These are phyloP conservation scores for Blastomyces percursus DNA, from an alignment of 2,329 filamentous ascomycete genomes.

Conservation along the genomic window DNA sequence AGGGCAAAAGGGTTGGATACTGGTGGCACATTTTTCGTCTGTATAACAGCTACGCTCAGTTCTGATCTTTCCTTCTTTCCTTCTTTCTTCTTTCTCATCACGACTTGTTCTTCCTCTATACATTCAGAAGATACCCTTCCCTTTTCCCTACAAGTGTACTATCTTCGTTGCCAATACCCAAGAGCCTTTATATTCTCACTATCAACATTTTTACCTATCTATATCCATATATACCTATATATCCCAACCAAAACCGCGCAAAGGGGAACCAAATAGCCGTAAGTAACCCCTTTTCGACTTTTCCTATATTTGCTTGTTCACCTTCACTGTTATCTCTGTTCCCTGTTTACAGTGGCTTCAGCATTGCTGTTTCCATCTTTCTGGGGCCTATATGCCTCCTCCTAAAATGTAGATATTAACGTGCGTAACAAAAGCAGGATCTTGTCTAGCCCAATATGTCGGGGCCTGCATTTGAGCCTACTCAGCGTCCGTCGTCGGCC, in stretches of 20 bases:
- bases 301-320: background rate
- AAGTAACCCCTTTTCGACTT: background rate
- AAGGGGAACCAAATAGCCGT: background rate
- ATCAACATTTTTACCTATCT: background rate
- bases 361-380: background rate
- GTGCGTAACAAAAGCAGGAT: background rate
- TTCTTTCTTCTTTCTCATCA: background rate
- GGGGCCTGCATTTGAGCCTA: background rate
- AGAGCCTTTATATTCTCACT: background rate
- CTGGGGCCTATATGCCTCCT: background rate
- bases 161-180: background rate
- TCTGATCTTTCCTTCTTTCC: background rate
- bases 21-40: background rate
- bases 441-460: background rate
- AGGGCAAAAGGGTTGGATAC: background rate
- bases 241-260: background rate
- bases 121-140: background rate
- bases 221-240: background rate
- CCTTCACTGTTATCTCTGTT: background rate
- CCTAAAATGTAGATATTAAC: background rate
- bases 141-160: background rate
- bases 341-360: background rate
- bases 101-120: background rate
- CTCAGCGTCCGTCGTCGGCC: background rate
- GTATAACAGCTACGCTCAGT: background rate